Evolutionary conservation across 306 rosid genomes (phyloP).

Genomic region (Vigna reflexopilosa): DNA sequence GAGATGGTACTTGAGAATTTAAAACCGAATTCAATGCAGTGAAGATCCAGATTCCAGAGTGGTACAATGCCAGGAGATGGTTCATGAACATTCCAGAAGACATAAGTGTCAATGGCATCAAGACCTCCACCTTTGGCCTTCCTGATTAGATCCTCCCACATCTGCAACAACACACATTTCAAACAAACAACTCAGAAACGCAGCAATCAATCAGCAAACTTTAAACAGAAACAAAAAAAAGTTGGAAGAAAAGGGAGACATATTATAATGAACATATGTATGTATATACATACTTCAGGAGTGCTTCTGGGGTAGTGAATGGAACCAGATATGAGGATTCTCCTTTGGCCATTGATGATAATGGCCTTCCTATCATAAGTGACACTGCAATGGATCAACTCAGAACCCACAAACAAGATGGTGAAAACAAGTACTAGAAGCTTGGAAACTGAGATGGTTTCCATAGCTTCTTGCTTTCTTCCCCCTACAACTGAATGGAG

Average conservation of each 20-base stretch:
- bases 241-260: background rate
- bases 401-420: slow-evolving; percentile 48
- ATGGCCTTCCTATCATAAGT: slow-evolving; percentile 89
- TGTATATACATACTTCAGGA: slow-evolving; percentile 74
- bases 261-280: background rate
- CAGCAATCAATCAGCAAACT: slow-evolving; percentile 9
- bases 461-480: slow-evolving; percentile 56
- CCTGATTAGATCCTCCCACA: slow-evolving; percentile 96
- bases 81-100: slow-evolving; percentile 97
- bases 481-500: slow-evolving; percentile 38
- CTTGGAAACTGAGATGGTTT: slow-evolving; percentile 78
- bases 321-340: slow-evolving; percentile 92
- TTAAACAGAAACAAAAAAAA: background rate
- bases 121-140: slow-evolving; percentile 94
- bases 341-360: slow-evolving; percentile 90
- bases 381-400: slow-evolving; percentile 66
- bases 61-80: slow-evolving; percentile 94
- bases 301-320: slow-evolving; percentile 98
- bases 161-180: slow-evolving; percentile 66
- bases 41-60: slow-evolving; percentile 45
- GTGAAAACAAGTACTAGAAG: slow-evolving; percentile 51
- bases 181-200: slow-evolving; percentile 10
- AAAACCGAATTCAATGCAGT: slow-evolving; percentile 16
- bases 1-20: slow-evolving; percentile 25
- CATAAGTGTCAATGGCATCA: slow-evolving; percentile 89